Base-by-base conservation (phyloP, 1,139 yeast genomes). In the Hanseniaspora uvarum region DNA sequence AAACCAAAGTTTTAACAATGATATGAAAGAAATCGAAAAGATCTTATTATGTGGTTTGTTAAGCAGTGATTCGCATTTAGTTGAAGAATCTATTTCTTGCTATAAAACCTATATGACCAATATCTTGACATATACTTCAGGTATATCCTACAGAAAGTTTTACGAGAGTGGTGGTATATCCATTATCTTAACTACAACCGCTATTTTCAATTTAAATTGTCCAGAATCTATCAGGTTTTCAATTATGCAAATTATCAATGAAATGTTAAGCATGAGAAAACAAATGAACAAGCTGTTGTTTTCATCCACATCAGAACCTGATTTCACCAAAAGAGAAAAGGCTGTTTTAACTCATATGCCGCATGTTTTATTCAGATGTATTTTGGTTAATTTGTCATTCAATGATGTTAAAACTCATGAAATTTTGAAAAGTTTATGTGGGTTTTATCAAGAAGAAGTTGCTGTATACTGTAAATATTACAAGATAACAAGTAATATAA, bases 321-420 rank as follows among this genome's bases (percentile, higher is more conserved):
- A 59, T 14, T 61, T 64, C 23, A 68, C 64, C 50, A 53, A 57
- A 5, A 59, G 63, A n/a, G 65, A 62, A 34, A 8, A 21, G 4
- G 55, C 57, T 0, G 61, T 59, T 46, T 53, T 64, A 33, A 61
- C 61, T 4, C 54, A 59, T 30, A 62, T 67, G 37, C 64, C 65
- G 2, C 61, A 63, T 21, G 59, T 59, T 68, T 55, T 65, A 65
- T 72, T 58, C 81, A 80, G 64, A 73, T 75, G 61, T 68, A 75
- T 33, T 62, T 77, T 62, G 19, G 65, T 79, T 46, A 71, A 77
- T 3, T 66, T 81, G 34, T 75, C 83, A 58, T 75, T 83, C 0
- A 80, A 79, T 56, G 81, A 79, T 56, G 70, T 76, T 46, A 81
- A 78, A 50, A 74, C 77, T 52, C 80, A 79, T 63, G 72, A 74